A percentile compares a stretch with the other conserved stretches of the same genome.
Evolutionary conservation across 192 early-diverging fungal species (phyloP).

Genomic region (Linnemannia hyalina): DNA sequence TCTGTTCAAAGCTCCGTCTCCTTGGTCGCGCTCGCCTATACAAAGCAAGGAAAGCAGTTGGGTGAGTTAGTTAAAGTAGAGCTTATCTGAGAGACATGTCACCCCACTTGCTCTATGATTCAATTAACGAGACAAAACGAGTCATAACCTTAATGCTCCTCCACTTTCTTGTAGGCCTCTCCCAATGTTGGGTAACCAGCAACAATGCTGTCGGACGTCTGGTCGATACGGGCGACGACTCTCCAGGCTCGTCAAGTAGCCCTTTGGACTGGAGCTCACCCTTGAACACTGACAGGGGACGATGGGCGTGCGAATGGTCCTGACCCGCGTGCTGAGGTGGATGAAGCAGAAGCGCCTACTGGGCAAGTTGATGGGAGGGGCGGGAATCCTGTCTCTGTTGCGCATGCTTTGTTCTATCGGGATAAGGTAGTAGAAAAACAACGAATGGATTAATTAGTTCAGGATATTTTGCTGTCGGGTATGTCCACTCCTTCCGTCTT

Average conservation of each 20-base stretch:
- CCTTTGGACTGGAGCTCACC: constrained; percentile 25
- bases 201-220: constrained; percentile 8
- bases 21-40: too few relatives aligned
- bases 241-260: constrained; percentile 29
- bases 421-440: too few relatives aligned
- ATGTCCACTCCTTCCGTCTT: too few relatives aligned
- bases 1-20: not conserved
- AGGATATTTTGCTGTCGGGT: too few relatives aligned
- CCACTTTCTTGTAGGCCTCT: constrained; percentile 34
- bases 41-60: too few relatives aligned
- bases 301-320: constrained; percentile 12
- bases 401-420: not conserved
- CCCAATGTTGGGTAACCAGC: constrained; percentile 38
- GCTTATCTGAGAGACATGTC: too few relatives aligned
- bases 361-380: constrained; percentile 41
- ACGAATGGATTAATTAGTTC: too few relatives aligned
- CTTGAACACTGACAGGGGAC: not conserved
- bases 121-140: not conserved
- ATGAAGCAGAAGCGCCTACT: constrained; percentile 11
- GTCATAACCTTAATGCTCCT: constrained; percentile 28
- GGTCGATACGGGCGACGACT: not conserved
- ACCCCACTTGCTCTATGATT: too few relatives aligned
- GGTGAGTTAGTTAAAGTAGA: too few relatives aligned
- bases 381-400: constrained; percentile 16
- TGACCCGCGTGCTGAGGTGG: constrained; percentile 12